phyloP scores from a whole-genome alignment of 1,284 basidiomycete genomes.

The Gomphus bonarii region DNA sequence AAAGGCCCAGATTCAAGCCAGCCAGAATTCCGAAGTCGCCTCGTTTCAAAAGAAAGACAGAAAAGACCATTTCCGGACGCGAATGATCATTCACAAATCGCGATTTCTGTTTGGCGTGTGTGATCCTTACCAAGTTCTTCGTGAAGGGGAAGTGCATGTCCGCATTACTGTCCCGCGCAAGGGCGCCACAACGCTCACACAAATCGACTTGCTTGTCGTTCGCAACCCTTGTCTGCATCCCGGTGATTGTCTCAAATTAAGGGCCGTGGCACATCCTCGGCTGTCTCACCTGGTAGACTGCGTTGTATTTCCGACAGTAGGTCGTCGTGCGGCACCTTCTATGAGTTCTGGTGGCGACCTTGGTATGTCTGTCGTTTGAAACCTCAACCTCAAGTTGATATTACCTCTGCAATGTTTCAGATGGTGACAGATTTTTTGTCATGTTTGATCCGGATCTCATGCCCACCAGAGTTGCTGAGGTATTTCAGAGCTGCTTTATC shows the following conservation, averaged over 20 bases:
- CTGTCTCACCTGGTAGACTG: slow-evolving; percentile 52
- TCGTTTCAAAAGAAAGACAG: slow-evolving; percentile 36
- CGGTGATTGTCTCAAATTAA: slow-evolving; percentile 53
- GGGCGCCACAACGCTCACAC: slow-evolving; percentile 43
- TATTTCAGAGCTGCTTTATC: slow-evolving; percentile 14
- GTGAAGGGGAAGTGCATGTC: slow-evolving; percentile 52
- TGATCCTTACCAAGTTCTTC: slow-evolving; percentile 49
- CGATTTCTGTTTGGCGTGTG: slow-evolving; percentile 53
- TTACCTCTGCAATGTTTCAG: slow-evolving; percentile 10
- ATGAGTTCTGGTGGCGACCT: slow-evolving; percentile 61
- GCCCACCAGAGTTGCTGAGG: slow-evolving; percentile 42
- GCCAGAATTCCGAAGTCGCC: slow-evolving; percentile 39
- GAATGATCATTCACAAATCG: slow-evolving; percentile 52
- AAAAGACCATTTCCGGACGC: slow-evolving; percentile 35
- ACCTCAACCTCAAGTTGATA: neutral
- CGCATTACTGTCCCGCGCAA: slow-evolving; percentile 40
- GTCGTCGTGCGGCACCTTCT: slow-evolving; percentile 49
- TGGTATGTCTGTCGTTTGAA: slow-evolving; percentile 23
- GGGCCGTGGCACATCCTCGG: slow-evolving; percentile 39
- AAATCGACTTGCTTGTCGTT: slow-evolving; percentile 50
- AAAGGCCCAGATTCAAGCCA: slow-evolving; percentile 27
- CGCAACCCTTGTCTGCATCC: slow-evolving; percentile 60
- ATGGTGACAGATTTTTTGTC: slow-evolving; percentile 55
- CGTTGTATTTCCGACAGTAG: slow-evolving; percentile 51
- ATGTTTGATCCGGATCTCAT: slow-evolving; percentile 58